Base-by-base conservation (phyloP, 2,329 filamentous ascomycete species). In the Fusarium duplospermum region DNA sequence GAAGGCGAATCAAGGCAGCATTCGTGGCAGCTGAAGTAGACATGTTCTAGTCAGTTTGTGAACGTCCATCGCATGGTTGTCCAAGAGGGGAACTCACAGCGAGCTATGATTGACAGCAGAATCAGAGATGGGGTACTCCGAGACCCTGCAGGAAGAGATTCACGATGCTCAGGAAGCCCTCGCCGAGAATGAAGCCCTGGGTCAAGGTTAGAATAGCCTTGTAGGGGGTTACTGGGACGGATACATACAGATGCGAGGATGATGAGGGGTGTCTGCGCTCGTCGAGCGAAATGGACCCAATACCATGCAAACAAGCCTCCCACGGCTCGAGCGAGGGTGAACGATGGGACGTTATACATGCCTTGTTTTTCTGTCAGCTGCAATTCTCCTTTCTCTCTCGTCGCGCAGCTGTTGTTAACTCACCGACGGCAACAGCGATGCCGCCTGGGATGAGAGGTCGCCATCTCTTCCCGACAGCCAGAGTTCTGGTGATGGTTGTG, bases 271-370 rank as follows among this genome's bases (percentile, higher is more conserved):
- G 95, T 95, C 78, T 92, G 93, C 10, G 84, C 77, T 86, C 84
- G 78, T 83, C 83, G 77, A 85, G 81, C 80, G 83, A 80, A 81
- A 84, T 79, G 81, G 85, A 84, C 87, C 95, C 95, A 98, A 84
- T 93, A 96, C 88, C 93, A 95, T 72, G 90, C 92, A 31, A 89
- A 76, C 9, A 90, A 57, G 0, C 96, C 96, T 4, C 96, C 96
- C 11, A 94, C 90, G 0, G 94, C 93, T 71, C 96, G 87, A 1
- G 96, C 95, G 40, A 99, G 86, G 0, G 96, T 99, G 80, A 99
- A 99, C 0, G 94, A 97, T 0, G 96, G 96, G 1, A 96, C 94
- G 78, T 98, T 99, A 84, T 98, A 99, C 91, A 99, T 99, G 58
- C 96, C 93, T 92, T 65, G 35, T 57, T 56, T 56, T 31, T 47